Evolutionary conservation across 2,329 filamentous ascomycete genomes (phyloP).

Genomic region (Lomentospora prolificans): DNA sequence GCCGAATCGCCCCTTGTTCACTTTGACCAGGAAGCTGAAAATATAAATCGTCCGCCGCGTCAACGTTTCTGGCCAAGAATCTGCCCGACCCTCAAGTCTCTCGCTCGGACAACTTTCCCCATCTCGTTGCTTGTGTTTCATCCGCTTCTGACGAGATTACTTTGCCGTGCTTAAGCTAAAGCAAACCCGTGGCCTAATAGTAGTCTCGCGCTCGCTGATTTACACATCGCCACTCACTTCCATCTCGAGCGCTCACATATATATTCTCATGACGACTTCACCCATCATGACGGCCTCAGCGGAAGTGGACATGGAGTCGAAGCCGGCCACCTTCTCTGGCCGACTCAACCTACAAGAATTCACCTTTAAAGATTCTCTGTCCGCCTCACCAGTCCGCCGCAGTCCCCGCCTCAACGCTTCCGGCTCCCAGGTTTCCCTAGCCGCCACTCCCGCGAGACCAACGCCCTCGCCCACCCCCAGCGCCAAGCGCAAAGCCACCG

Average conservation of each 20-base stretch:
- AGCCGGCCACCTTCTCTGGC: conserved; percentile 5
- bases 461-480: background rate
- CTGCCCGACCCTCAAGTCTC: too few species aligned
- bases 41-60: too few species aligned
- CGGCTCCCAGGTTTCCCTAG: background rate
- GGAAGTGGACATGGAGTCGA: background rate
- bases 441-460: background rate
- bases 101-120: too few species aligned
- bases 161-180: background rate
- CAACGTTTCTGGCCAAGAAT: too few species aligned
- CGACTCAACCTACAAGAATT: conserved; percentile 7
- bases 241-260: too few species aligned
- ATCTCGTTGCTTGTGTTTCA: too few species aligned
- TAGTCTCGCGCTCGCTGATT: too few species aligned
- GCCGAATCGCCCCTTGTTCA: too few species aligned
- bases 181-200: too few species aligned
- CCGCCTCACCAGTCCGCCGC: background rate
- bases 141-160: too few species aligned
- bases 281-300: background rate
- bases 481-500: background rate
- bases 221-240: background rate
- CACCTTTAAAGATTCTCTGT: background rate
- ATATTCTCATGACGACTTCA: too few species aligned
- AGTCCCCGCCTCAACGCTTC: conserved; percentile 3
- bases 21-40: too few species aligned